Evolutionary conservation across 768 basidiomycete species (phyloP), one percentile per base, ranked within the genome.

Genomic region (Porpolomopsis calyptriformis): DNA sequence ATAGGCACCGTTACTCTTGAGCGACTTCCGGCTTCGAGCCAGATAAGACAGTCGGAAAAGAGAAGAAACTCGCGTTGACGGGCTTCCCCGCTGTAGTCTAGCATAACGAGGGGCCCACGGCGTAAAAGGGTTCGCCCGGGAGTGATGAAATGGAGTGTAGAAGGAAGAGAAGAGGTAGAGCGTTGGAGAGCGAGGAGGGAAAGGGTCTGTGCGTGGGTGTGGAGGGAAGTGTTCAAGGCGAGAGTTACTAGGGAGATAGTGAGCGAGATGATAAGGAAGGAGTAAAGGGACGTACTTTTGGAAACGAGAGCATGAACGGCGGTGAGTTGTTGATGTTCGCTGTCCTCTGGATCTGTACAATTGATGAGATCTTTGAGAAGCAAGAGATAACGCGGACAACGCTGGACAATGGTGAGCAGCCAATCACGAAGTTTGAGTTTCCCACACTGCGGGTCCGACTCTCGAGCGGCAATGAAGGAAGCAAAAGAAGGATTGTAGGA

Each of bases 361-460:
- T 61, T 60, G 27, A 88, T 77, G 29, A 92, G 70, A 57, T 93
- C 89, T 61, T 81, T 88, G 43, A 92, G 73, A 9, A 93, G 67
- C 9, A 93, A 71, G 6, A 90, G 72, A 58, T 92, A 92, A 46
- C 90, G 74, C 3, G 90, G 90, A 60, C 87, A 90, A 46, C 89
- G 74, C 60, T 93, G 89, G 5, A 93, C 82, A 40, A 89, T 79
- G 2, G 85, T 86, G 45, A 93, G 70, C 8, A 93, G 73, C 80
- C 89, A 93, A 57, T 90, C 86, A 6, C 82, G 72, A 24, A 93
- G 67, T 54, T 80, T 81, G 40, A 93, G 72, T 57, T 76, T 82
- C 27, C 78, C 78, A 55, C 86, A 89, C 7, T 71, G 67, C 1
- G 78, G 76, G 51, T 89, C 77, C 4, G 70, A 65, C 58, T 92